Evolutionary conservation across 2,329 filamentous ascomycete genomes (phyloP).

Genomic region (Immersiporthe knoxdaviesiana): DNA sequence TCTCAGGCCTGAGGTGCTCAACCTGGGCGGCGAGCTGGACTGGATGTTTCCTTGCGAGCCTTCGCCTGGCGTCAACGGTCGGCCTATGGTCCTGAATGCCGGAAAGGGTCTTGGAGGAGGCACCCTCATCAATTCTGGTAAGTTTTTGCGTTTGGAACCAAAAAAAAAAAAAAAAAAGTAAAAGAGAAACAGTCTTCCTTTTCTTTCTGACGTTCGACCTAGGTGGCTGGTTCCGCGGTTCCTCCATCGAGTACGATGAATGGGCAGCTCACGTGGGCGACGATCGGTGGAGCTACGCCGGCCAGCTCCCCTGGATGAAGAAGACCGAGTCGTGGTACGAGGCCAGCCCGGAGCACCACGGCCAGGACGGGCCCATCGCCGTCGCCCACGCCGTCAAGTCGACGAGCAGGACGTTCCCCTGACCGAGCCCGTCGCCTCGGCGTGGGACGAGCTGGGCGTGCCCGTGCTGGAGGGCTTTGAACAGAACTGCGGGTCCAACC

Average conservation of each 20-base stretch:
- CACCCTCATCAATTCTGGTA: slow-evolving; percentile 45
- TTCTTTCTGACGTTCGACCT: background rate
- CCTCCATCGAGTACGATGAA: slow-evolving; percentile 48
- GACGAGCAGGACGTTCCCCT: slow-evolving; percentile 39
- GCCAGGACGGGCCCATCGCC: slow-evolving; percentile 36
- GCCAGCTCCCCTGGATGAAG: slow-evolving; percentile 37
- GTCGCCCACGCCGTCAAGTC: slow-evolving; percentile 32
- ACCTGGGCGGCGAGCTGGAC: slow-evolving; percentile 39
- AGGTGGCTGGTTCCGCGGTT: slow-evolving; percentile 49
- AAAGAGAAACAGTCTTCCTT: too few relatives aligned
- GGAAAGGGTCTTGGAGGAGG: slow-evolving; percentile 48
- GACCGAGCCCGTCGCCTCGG: slow-evolving; percentile 34
- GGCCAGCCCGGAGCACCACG: slow-evolving; percentile 34
- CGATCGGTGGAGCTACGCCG: slow-evolving; percentile 41
- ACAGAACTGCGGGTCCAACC: slow-evolving; percentile 36
- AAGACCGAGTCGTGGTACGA: slow-evolving; percentile 34
- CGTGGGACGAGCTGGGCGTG: slow-evolving; percentile 40
- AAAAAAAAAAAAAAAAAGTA: too few relatives aligned
- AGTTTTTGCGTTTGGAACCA: too few relatives aligned
- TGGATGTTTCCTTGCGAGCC: slow-evolving; percentile 42
- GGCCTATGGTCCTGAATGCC: slow-evolving; percentile 35
- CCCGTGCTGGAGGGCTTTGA: slow-evolving; percentile 30
- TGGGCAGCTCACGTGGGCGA: slow-evolving; percentile 48
- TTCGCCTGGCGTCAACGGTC: slow-evolving; percentile 34
- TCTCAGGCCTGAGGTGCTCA: slow-evolving; percentile 36